Percentiles rank a stretch among this genome's conserved stretches.
These are phyloP conservation scores for Pilasporangium apinafurcum DNA, from an alignment of 352 stramenopile species.

Conservation along the genomic window DNA sequence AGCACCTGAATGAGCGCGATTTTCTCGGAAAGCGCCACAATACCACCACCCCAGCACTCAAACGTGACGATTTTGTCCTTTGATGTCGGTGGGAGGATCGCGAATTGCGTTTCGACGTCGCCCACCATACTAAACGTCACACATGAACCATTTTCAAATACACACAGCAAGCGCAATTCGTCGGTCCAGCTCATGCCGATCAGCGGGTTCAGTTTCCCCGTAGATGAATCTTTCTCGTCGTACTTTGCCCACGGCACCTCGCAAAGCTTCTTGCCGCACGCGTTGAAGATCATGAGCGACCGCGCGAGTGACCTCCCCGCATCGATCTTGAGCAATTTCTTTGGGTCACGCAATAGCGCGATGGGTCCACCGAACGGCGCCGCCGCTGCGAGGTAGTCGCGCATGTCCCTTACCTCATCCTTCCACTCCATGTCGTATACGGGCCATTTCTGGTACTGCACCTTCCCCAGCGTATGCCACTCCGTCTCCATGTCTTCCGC, in stretches of 20 bases:
- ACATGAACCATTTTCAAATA: slow-evolving; percentile 71
- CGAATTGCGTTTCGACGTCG: slow-evolving; percentile 69
- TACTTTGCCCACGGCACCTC: slow-evolving; percentile 58
- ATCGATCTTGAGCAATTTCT: slow-evolving; percentile 68
- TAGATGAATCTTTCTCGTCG: slow-evolving; percentile 55
- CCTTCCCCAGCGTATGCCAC: slow-evolving; percentile 81
- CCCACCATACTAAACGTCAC: slow-evolving; percentile 64
- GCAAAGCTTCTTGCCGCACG: slow-evolving; percentile 52
- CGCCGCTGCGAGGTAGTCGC: slow-evolving; percentile 52
- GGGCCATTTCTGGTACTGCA: slow-evolving; percentile 84
- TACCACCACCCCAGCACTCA: slow-evolving; percentile 63
- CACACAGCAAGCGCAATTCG: slow-evolving; percentile 70
- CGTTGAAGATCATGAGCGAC: slow-evolving; percentile 72
- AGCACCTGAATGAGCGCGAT: slow-evolving; percentile 78
- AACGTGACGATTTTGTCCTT: slow-evolving; percentile 77
- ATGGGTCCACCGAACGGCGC: slow-evolving; percentile 67
- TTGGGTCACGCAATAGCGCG: slow-evolving; percentile 65
- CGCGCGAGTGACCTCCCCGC: slow-evolving; percentile 37
- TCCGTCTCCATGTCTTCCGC: slow-evolving; percentile 52
- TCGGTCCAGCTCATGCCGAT: slow-evolving; percentile 79
- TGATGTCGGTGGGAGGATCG: slow-evolving; percentile 50
- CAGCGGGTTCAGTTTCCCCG: slow-evolving; percentile 34
- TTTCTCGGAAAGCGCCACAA: slow-evolving; percentile 78
- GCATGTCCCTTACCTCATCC: slow-evolving; percentile 48
- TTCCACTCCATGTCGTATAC: slow-evolving; percentile 66